Conservation (phyloP, 768 basidiomycete species). For the Termitomyces sp. region DNA sequence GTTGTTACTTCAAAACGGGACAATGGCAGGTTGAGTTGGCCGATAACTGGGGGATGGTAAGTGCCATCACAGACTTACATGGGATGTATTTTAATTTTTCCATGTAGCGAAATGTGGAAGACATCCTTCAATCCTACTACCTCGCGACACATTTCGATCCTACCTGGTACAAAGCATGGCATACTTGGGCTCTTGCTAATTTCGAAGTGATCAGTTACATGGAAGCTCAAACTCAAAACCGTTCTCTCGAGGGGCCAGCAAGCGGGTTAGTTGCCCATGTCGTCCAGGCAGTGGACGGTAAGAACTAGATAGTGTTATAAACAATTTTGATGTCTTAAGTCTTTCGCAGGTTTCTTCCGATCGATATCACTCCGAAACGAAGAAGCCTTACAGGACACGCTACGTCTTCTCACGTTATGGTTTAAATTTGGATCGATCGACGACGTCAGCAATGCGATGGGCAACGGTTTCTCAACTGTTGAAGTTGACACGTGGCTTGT, state of each 20-base stretch:
- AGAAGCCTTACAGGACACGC: slow-evolving; percentile 91
- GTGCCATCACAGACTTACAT: slow-evolving; percentile 22
- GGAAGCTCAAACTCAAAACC: slow-evolving; percentile 60
- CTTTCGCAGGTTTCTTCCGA: slow-evolving; percentile 78
- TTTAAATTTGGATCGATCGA: slow-evolving; percentile 94
- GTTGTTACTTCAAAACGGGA: slow-evolving; percentile 95
- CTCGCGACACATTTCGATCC: slow-evolving; percentile 89
- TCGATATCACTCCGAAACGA: slow-evolving; percentile 89
- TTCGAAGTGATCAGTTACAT: slow-evolving; percentile 88
- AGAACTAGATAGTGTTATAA: slow-evolving; percentile 6
- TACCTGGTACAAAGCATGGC: slow-evolving; percentile 99
- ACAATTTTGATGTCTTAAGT: background rate
- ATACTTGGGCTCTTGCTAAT: slow-evolving; percentile 96
- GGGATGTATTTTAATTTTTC: slow-evolving; percentile 9
- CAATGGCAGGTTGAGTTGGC: slow-evolving; percentile 87
- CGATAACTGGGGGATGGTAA: slow-evolving; percentile 75
- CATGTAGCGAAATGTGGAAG: slow-evolving; percentile 69
- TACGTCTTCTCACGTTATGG: slow-evolving; percentile 93
- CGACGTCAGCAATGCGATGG: slow-evolving; percentile 88
- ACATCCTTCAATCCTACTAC: slow-evolving; percentile 81
- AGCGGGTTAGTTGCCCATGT: slow-evolving; percentile 75
- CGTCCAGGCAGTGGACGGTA: slow-evolving; percentile 91
- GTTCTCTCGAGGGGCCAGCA: slow-evolving; percentile 54
- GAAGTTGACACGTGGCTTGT: slow-evolving; percentile 98
- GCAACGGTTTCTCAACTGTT: slow-evolving; percentile 80